Evolutionary conservation across 2,329 filamentous ascomycete genomes (phyloP).

Genomic region (Pseudocercospora macadamiae): DNA sequence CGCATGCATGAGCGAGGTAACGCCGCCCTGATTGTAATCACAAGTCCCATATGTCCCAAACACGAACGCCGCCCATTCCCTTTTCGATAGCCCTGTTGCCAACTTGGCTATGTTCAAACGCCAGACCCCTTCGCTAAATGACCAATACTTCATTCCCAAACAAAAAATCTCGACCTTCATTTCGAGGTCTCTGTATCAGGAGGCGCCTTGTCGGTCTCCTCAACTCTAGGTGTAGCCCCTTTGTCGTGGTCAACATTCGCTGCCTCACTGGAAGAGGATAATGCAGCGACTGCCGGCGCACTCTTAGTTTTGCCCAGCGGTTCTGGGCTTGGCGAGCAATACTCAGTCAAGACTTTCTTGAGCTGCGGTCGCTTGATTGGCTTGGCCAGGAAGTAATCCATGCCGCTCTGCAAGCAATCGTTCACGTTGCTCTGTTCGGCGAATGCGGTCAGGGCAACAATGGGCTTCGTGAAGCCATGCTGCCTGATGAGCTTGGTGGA

Average conservation of each 20-base stretch:
- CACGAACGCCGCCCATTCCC: no score
- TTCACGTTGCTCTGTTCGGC: constrained; percentile 78
- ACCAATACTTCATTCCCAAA: not conserved
- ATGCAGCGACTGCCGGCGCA: not conserved
- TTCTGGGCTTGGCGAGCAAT: constrained; percentile 54
- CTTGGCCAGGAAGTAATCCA: constrained; percentile 83
- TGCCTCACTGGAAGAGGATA: not conserved
- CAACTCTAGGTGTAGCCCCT: not conserved
- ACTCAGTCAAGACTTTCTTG: constrained; percentile 80
- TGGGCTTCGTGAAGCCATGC: constrained; percentile 84
- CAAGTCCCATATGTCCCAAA: no score
- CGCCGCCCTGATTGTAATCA: no score
- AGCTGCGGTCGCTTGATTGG: constrained; percentile 80
- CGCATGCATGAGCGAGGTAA: no score
- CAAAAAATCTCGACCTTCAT: not conserved
- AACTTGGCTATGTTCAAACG: not conserved
- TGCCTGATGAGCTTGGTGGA: constrained; percentile 82
- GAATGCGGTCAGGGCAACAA: constrained; percentile 88
- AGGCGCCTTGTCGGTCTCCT: not conserved
- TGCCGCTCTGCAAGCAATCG: constrained; percentile 75
- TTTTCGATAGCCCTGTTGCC: no score
- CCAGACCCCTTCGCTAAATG: not conserved
- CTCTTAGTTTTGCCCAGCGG: not conserved
- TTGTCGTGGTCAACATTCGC: not conserved
- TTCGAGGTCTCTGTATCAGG: not conserved